Evolutionary conservation across 768 basidiomycete genomes (phyloP).

Genomic region (Royoungia palumana): DNA sequence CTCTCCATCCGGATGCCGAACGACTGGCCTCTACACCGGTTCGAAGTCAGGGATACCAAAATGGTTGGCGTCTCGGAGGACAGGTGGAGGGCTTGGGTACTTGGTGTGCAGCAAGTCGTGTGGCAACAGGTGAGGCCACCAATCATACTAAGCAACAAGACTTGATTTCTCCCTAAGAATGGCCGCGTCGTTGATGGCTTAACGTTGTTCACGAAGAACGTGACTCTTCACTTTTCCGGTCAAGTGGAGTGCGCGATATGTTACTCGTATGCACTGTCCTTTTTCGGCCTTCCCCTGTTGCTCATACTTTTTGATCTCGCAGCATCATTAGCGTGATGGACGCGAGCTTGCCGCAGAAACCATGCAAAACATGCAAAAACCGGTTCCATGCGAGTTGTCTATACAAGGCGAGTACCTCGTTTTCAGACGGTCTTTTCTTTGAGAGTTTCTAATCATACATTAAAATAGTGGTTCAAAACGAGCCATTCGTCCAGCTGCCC

Average conservation of each 20-base stretch:
- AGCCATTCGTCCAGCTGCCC: conserved; percentile 92
- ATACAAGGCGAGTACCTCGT: conserved; percentile 61
- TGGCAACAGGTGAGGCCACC: conserved; percentile 69
- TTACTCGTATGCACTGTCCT: conserved; percentile 62
- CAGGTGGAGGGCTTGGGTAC: conserved; percentile 90
- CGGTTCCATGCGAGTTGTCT: conserved; percentile 89
- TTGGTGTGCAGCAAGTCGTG: conserved; percentile 87
- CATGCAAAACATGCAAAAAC: conserved; percentile 93
- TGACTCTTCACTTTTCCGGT: conserved; percentile 89
- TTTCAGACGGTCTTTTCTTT: not conserved
- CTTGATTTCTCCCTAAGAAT: conserved; percentile 49
- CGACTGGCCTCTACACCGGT: conserved; percentile 87
- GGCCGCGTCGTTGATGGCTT: conserved; percentile 88
- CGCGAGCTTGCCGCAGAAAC: conserved; percentile 80
- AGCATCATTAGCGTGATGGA: conserved; percentile 93
- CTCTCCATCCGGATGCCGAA: conserved; percentile 79
- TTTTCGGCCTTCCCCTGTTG: not conserved
- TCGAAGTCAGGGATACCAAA: conserved; percentile 84
- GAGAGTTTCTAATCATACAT: not conserved
- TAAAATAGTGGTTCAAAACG: conserved; percentile 75
- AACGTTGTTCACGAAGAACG: conserved; percentile 90
- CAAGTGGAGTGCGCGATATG: conserved; percentile 96
- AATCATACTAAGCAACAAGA: not conserved
- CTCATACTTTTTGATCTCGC: conserved; percentile 6
- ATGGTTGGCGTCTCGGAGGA: conserved; percentile 86